Evolutionary conservation across 164 flowering plant genomes (phyloP), one percentile per base, ranked within the genome.

Genomic region (Magnolia officinalis): DNA sequence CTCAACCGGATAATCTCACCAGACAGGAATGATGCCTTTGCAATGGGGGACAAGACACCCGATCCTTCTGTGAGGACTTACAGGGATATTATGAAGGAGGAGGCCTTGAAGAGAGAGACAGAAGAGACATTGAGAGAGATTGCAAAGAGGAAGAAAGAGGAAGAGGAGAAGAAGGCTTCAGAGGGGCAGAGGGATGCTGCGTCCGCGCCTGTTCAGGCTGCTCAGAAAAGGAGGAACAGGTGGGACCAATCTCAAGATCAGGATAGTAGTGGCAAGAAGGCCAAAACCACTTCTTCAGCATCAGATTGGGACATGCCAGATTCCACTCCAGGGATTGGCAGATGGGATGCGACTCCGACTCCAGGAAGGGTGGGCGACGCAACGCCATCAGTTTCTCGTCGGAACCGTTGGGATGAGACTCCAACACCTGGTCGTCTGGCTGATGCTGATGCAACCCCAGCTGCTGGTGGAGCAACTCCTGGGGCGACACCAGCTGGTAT

Each of bases 261-360:
- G 11, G 96, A 91, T 66, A 75, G 71, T 63, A 83, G 76, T 11
- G 82, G 76, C 16, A 96, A 92, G 86, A 94, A 94, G 79, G 86
- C 92, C 0, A 94, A 89, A 75, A 70, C 89, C 4, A 77, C 63
- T 6, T 6, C 78, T 0, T 5, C 72, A 4, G 80, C 78, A 0
- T 96, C 99, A 4, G 99, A 96, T 77, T 96, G 99, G 99, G 99
- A 96, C 69, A 63, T 88, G 88, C 98, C 97, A 0, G 99, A 94
- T 80, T 86, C 96, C 0, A 89, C 98, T 0, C 94, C 98, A 0
- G 99, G 95, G 61, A 89, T 89, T 77, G 95, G 99, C 0, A 78
- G 98, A 51, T 95, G 99, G 99, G 99, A 95, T 85, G 96, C 98
- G 0, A 95, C 98, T 1, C 98, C 98, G 0, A 95, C 98, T 0